A percentile compares a stretch with the other conserved stretches of the same genome.
Conservation (phyloP, 208 protist species). For the Leishmania amazonensis region DNA sequence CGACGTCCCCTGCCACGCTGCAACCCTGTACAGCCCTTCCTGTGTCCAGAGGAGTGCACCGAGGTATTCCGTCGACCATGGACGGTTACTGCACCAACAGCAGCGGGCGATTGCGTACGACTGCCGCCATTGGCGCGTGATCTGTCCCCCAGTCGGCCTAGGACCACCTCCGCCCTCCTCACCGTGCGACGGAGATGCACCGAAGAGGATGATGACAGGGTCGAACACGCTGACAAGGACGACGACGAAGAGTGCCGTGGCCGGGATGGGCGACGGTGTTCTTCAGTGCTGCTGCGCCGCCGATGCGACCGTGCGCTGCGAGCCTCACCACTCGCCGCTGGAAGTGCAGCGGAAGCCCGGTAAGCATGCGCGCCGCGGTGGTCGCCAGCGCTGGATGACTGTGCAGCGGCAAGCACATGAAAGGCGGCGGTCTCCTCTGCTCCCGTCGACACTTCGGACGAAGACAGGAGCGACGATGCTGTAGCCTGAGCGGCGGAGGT, state of each 20-base stretch:
- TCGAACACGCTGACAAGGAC: neutral
- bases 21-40: neutral
- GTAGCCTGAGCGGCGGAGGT: neutral
- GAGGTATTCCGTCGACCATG: neutral
- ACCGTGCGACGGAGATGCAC: conserved; percentile 11
- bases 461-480: neutral
- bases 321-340: neutral
- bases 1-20: neutral
- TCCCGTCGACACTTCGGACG: neutral
- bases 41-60: neutral
- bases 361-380: neutral
- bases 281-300: neutral
- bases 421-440: neutral
- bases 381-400: neutral
- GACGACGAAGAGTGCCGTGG: conserved; percentile 2
- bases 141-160: conserved; percentile 9
- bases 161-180: conserved; percentile 11
- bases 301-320: neutral
- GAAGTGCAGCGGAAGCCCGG: neutral
- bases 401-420: neutral
- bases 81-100: neutral
- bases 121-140: neutral
- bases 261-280: neutral
- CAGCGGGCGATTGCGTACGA: neutral
- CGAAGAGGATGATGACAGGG: conserved; percentile 5